Percentiles rank a stretch among this genome's conserved stretches.
phyloP scores from a whole-genome alignment of 2,329 filamentous ascomycete species.

The Clonostachys chloroleuca region DNA sequence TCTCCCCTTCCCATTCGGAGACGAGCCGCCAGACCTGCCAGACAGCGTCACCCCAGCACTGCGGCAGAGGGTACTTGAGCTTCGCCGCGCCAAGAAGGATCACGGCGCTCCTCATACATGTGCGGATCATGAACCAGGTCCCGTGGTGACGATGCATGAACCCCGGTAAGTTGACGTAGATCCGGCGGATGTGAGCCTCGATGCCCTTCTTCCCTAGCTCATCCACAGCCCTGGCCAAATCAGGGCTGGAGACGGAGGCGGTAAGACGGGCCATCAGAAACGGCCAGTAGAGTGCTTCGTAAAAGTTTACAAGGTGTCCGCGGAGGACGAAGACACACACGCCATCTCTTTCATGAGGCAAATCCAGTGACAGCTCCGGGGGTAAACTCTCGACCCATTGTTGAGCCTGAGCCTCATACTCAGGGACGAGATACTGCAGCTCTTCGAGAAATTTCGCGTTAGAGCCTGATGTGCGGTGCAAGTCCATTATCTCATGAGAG shows the following conservation, averaged over 20 bases:
- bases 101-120: conserved; percentile 30
- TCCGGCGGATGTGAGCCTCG: conserved; percentile 9
- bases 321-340: conserved; percentile 23
- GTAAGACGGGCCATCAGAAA: too few relatives aligned
- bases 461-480: conserved; percentile 6
- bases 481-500: conserved; percentile 12
- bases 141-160: conserved; percentile 28
- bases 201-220: conserved; percentile 2
- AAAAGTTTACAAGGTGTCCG: conserved; percentile 21
- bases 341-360: conserved; percentile 12
- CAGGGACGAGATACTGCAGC: conserved; percentile 4
- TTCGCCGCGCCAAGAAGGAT: conserved; percentile 23
- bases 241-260: conserved; percentile 4
- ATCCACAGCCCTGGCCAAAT: background rate
- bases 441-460: conserved; percentile 7
- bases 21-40: too few relatives aligned
- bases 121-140: conserved; percentile 32
- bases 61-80: background rate
- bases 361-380: conserved; percentile 9
- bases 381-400: conserved; percentile 18
- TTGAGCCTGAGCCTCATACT: conserved; percentile 12
- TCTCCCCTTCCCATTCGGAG: too few relatives aligned
- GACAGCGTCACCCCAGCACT: background rate
- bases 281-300: conserved; percentile 19
- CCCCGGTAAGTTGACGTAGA: conserved; percentile 15